phyloP scores from a whole-genome alignment of 306 rosid genomes.

The Vigna mungo region DNA sequence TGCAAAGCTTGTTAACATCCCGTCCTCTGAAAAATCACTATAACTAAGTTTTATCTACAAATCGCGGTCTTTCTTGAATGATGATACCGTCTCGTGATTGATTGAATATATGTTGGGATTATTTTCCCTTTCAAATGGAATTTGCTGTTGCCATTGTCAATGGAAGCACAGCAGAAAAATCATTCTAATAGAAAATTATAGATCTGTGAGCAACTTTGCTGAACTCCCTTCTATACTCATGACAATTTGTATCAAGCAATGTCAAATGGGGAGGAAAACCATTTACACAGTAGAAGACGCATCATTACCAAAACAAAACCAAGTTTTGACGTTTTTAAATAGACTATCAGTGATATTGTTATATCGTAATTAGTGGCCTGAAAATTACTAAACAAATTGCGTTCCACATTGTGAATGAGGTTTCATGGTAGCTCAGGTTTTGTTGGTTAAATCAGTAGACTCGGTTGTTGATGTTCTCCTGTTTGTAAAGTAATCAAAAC shows the following conservation, averaged over 20 bases:
- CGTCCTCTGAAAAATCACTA: constrained; percentile 44
- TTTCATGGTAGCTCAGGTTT: neutral
- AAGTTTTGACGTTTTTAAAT: no score
- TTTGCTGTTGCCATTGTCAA: neutral
- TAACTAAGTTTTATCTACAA: neutral
- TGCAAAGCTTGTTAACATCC: constrained; percentile 74
- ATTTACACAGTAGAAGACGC: neutral
- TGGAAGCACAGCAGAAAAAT: neutral
- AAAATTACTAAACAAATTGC: no score
- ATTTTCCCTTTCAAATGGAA: constrained; percentile 26
- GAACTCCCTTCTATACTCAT: neutral
- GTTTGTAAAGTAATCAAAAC: neutral
- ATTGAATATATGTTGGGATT: neutral
- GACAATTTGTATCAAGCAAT: neutral
- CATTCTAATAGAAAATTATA: constrained; percentile 1
- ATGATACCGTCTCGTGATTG: neutral
- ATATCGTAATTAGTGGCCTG: neutral
- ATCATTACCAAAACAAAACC: neutral
- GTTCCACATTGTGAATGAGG: neutral
- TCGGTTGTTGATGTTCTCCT: neutral
- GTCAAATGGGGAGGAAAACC: neutral
- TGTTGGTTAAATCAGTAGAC: neutral
- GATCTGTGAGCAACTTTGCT: neutral
- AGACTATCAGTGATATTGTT: no score
- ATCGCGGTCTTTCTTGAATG: neutral